phyloP scores from a whole-genome alignment of 495 filamentous ascomycete species.

The Aspergillus mulundensis region DNA sequence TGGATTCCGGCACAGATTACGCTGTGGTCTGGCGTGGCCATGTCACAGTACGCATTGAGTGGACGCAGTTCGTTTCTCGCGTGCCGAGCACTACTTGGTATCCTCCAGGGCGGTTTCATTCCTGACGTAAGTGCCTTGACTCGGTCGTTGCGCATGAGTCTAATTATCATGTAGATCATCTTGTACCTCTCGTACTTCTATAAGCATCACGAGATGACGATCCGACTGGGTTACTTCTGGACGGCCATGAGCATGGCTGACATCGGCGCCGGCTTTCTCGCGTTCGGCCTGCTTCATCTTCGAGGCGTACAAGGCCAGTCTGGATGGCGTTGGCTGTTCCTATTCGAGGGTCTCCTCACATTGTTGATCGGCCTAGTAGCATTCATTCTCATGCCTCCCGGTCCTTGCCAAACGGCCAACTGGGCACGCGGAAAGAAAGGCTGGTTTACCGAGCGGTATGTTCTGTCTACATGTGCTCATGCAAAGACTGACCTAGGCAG shows the following conservation, averaged over 20 bases:
- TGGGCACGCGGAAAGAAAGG: conserved; percentile 51
- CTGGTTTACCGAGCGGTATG: conserved; percentile 61
- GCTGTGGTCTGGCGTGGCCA: conserved; percentile 66
- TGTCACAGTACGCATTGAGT: conserved; percentile 55
- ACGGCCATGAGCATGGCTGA: conserved; percentile 51
- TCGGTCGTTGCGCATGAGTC: background rate
- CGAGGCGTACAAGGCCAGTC: conserved; percentile 28
- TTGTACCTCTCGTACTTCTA: conserved; percentile 56
- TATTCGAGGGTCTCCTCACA: conserved; percentile 21
- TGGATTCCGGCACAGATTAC: conserved; percentile 69
- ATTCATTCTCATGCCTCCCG: conserved; percentile 57
- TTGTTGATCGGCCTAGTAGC: conserved; percentile 50
- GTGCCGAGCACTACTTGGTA: conserved; percentile 58
- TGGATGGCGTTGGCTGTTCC: conserved; percentile 25
- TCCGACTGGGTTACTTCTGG: conserved; percentile 56
- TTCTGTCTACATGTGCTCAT: conserved; percentile 7
- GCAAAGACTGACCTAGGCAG: background rate
- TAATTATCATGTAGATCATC: background rate
- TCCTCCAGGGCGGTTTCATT: conserved; percentile 64
- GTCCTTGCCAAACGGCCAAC: conserved; percentile 53
- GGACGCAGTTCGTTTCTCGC: conserved; percentile 58
- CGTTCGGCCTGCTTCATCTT: conserved; percentile 44
- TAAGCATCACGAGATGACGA: conserved; percentile 51
- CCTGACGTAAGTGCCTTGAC: conserved; percentile 20
- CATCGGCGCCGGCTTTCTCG: conserved; percentile 41